These are phyloP conservation scores for Daucus carota DNA, from an alignment of 129 eudicot species.

Conservation along the genomic window DH1_v3.0 NC_030383.2:7134001-7134500, in stretches of 20 bases:
- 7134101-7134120: background rate
- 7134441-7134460: background rate
- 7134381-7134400: too few relatives aligned
- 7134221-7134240: background rate
- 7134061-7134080: background rate
- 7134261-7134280: background rate
- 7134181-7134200: background rate
- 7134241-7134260: background rate
- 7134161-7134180: background rate
- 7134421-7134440: background rate
- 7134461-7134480: background rate
- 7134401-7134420: background rate
- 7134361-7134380: too few relatives aligned
- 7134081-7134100: background rate
- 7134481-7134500: constrained; percentile 37
- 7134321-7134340: background rate
- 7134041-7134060: background rate
- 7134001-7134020: too few relatives aligned
- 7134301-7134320: background rate
- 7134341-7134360: background rate
- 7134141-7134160: background rate
- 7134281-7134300: background rate
- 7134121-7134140: constrained; percentile 8
- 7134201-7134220: constrained; percentile 3
- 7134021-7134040: background rate